A percentile compares a stretch with the other conserved stretches of the same genome.
Conservation (phyloP, 352 stramenopile species). For the Globisporangium camurandrum region DNA sequence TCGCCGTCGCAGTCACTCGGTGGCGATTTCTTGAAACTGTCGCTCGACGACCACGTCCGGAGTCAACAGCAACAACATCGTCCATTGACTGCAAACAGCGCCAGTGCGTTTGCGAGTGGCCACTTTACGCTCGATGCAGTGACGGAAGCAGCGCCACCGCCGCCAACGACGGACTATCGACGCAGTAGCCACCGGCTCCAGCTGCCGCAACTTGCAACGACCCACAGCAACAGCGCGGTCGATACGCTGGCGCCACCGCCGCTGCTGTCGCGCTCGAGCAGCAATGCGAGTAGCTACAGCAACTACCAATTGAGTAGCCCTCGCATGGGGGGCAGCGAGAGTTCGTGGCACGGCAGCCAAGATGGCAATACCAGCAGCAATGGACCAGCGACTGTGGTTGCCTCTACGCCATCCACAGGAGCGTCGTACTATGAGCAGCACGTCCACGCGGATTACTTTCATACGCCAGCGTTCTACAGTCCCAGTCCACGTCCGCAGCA, state of each 20-base stretch:
- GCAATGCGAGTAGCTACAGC: constrained; percentile 22
- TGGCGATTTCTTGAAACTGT: constrained; percentile 70
- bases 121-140: constrained; percentile 48
- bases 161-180: constrained; percentile 26
- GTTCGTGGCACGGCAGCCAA: constrained; percentile 47
- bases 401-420: too few relatives aligned
- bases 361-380: constrained; percentile 40
- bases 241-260: constrained; percentile 25
- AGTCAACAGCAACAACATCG: too few relatives aligned
- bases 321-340: constrained; percentile 33
- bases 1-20: constrained; percentile 71
- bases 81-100: constrained; percentile 16
- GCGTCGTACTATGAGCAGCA: constrained; percentile 12
- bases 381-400: too few relatives aligned
- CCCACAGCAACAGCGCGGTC: constrained; percentile 6
- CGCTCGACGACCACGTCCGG: constrained; percentile 55
- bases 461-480: too few relatives aligned
- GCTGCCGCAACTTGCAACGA: neutral
- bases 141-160: too few relatives aligned
- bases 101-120: constrained; percentile 26
- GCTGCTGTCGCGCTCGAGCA: constrained; percentile 32
- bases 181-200: constrained; percentile 11
- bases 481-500: constrained; percentile 8
- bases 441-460: constrained; percentile 23
- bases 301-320: constrained; percentile 40